Conservation (phyloP, 495 filamentous ascomycete species). For the Niebla homalea region DNA sequence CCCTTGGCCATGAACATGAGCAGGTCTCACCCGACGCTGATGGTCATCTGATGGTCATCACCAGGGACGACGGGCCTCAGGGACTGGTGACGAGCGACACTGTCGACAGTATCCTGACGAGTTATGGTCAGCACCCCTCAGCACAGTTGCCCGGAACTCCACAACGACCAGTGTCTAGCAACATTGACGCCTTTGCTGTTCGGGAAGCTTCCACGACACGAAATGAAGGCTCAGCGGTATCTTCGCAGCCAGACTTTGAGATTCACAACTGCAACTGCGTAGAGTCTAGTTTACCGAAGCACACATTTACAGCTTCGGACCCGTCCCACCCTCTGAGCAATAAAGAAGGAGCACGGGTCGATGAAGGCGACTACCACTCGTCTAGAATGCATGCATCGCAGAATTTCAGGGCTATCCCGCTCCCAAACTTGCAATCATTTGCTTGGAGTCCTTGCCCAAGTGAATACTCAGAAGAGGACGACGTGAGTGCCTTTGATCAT, state of each 20-base stretch:
- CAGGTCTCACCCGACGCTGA: too few species aligned
- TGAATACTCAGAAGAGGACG: background rate
- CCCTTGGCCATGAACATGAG: too few species aligned
- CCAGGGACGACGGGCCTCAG: background rate
- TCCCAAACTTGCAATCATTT: background rate
- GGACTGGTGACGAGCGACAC: background rate
- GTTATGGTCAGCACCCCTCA: background rate
- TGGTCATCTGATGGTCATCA: too few species aligned
- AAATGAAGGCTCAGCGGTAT: background rate
- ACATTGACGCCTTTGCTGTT: background rate
- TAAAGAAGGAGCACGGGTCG: background rate
- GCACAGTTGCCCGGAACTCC: background rate
- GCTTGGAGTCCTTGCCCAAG: constrained; percentile 3
- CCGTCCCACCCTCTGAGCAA: background rate
- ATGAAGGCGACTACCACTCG: background rate
- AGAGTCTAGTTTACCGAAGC: background rate
- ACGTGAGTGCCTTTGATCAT: background rate
- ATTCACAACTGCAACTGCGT: background rate
- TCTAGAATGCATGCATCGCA: too few species aligned
- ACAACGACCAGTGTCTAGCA: background rate
- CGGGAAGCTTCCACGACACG: background rate
- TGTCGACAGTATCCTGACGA: background rate
- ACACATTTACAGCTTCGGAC: background rate
- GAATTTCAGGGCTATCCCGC: background rate
- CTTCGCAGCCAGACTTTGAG: background rate